Base-by-base conservation (phyloP, 805 yeast genomes). In the Komagataella ulmi region DNA sequence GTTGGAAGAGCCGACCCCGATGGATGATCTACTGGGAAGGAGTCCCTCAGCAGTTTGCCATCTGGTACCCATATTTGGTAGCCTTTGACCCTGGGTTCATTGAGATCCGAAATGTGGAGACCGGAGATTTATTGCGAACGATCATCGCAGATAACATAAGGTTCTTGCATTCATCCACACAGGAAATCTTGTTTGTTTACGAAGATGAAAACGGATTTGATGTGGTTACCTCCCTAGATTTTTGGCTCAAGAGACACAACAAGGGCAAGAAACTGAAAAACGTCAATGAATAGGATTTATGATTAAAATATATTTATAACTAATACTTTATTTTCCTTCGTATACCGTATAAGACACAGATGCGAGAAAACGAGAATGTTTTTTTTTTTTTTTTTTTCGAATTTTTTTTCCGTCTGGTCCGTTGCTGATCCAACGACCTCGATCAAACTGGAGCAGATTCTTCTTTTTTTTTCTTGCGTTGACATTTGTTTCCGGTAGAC, bases 21-120 rank as follows among this genome's bases (percentile, higher is more conserved):
- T 90, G 96, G 90, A 85, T 90, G 57, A 84, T 93, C 50, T 82
- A 85, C 62, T 93, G 99, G 99, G 98, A 93, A 68, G 97, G 98
- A 44, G 78, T 82, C 50, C 98, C 99, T 5, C 93, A 85, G 61
- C 81, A 83, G 55, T 88, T 93, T 65, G 95, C 97, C 17, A 74
- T 93, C 48, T 88, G 95, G 77, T 91, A 90, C 68, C 99, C 99
- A 3, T 91, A 89, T 62, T 72, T 93, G 51, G 69, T 93, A 50
- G 93, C 97, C 4, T 93, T 93, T 68, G 98, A 91, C 63, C 78
- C 83, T 17, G 84, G 80, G 53, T 89, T 93, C 59, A 88, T 93
- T 64, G 99, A 93, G 69, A 85, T 93, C 48, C 76, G 99, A 54
- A 88, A 89, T 58, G 88, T 90, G 61, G 95, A 89, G 58, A 80